Percentiles rank a stretch among this genome's conserved stretches.
phyloP scores from a whole-genome alignment of 2,329 filamentous ascomycete genomes.

The Fusarium musae region DNA sequence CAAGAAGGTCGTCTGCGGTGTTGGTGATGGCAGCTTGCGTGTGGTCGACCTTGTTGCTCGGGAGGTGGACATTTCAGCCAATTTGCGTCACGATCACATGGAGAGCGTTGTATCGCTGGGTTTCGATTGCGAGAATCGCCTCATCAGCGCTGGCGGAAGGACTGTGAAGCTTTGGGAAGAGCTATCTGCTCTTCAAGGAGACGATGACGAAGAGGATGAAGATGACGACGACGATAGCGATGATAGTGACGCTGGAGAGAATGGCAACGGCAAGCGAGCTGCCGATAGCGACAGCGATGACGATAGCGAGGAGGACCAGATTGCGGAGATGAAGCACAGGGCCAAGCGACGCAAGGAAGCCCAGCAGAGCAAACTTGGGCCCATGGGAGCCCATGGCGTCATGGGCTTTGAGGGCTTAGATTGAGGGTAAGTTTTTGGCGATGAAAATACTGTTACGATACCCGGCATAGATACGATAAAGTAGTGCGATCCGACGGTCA shows the following conservation, averaged over 20 bases:
- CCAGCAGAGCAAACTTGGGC: constrained; percentile 57
- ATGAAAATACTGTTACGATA: constrained; percentile 28
- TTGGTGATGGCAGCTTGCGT: constrained; percentile 82
- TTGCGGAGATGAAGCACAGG: constrained; percentile 57
- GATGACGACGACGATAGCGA: constrained; percentile 63
- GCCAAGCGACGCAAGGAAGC: constrained; percentile 58
- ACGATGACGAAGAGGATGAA: constrained; percentile 48
- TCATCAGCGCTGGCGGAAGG: constrained; percentile 89
- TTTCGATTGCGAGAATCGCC: constrained; percentile 85
- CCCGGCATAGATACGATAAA: constrained; percentile 6
- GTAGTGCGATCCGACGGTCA: not conserved
- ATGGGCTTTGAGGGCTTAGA: constrained; percentile 62
- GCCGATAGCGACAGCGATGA: constrained; percentile 61
- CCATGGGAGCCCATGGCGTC: constrained; percentile 63
- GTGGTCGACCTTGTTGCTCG: constrained; percentile 82
- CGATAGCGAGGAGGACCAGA: constrained; percentile 50
- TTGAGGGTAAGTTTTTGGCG: constrained; percentile 34
- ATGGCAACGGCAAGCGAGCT: constrained; percentile 57
- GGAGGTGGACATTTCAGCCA: constrained; percentile 73
- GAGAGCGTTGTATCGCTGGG: constrained; percentile 85
- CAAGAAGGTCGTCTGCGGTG: constrained; percentile 81
- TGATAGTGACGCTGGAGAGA: constrained; percentile 57
- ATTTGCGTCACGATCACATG: constrained; percentile 79
- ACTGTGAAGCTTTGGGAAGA: constrained; percentile 95
- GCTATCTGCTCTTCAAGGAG: constrained; percentile 64